These are phyloP conservation scores for Phytophthora constricta DNA, from an alignment of 352 stramenopile genomes.

Conservation along the genomic window DNA sequence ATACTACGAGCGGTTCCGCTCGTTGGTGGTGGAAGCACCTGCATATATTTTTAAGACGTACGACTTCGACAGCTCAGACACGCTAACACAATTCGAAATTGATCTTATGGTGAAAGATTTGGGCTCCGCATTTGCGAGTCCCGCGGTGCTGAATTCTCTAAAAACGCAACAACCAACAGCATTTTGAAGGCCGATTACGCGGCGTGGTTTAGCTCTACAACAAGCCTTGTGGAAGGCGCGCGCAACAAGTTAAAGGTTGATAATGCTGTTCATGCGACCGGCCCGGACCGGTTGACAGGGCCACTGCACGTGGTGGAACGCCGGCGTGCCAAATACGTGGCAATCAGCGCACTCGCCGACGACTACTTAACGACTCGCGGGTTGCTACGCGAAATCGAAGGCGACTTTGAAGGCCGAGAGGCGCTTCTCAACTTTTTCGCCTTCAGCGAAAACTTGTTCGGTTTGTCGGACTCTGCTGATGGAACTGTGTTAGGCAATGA, in stretches of 20 bases:
- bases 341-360: constrained; percentile 89
- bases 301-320: constrained; percentile 87
- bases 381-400: constrained; percentile 73
- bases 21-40: constrained; percentile 45
- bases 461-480: constrained; percentile 44
- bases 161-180: constrained; percentile 38
- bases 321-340: constrained; percentile 94
- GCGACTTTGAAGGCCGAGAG: constrained; percentile 83
- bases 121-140: constrained; percentile 50
- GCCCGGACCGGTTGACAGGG: constrained; percentile 92
- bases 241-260: constrained; percentile 85
- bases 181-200: constrained; percentile 63
- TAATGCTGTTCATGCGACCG: constrained; percentile 93
- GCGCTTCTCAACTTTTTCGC: constrained; percentile 74
- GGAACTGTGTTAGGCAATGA: constrained; percentile 32
- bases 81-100: constrained; percentile 68
- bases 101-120: constrained; percentile 75
- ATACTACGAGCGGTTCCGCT: constrained; percentile 73
- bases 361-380: constrained; percentile 91
- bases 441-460: constrained; percentile 78
- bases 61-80: constrained; percentile 69
- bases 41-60: constrained; percentile 77
- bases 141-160: constrained; percentile 44
- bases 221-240: constrained; percentile 61
- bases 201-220: constrained; percentile 64